phyloP scores from a whole-genome alignment of 495 filamentous ascomycete species.

The Podospora pseudocomata region DNA sequence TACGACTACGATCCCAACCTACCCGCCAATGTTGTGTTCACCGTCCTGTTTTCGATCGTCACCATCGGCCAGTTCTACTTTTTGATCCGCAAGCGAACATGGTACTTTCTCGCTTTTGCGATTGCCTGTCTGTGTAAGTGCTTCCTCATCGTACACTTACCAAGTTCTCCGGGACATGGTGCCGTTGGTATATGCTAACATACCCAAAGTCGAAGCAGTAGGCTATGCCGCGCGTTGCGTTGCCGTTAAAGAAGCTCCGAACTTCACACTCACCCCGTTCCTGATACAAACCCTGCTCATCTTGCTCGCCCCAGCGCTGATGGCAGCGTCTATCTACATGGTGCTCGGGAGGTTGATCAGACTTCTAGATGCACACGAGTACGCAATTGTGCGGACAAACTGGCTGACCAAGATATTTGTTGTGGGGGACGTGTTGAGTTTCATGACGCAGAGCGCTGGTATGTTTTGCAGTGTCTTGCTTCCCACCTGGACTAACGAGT shows the following conservation, averaged over 20 bases:
- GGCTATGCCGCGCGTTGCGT: slow-evolving; percentile 57
- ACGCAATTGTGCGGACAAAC: slow-evolving; percentile 35
- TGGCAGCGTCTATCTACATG: slow-evolving; percentile 58
- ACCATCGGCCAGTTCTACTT: slow-evolving; percentile 48
- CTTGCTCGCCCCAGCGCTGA: slow-evolving; percentile 38
- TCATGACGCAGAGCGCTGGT: slow-evolving; percentile 37
- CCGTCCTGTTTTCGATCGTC: slow-evolving; percentile 48
- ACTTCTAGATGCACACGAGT: slow-evolving; percentile 35
- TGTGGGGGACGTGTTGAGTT: slow-evolving; percentile 41
- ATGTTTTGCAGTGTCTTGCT: neutral
- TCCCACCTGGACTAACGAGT: neutral
- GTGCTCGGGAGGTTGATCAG: slow-evolving; percentile 48
- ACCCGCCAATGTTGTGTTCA: slow-evolving; percentile 47
- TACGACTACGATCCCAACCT: slow-evolving; percentile 51
- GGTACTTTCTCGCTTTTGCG: slow-evolving; percentile 60
- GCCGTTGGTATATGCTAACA: slow-evolving; percentile 17
- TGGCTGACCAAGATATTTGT: slow-evolving; percentile 53
- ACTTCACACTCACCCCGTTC: slow-evolving; percentile 40
- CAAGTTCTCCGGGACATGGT: too few relatives aligned
- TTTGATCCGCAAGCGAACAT: slow-evolving; percentile 46
- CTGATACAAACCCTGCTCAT: slow-evolving; percentile 32
- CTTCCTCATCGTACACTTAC: neutral
- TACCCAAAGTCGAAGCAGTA: slow-evolving; percentile 46
- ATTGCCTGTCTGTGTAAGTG: slow-evolving; percentile 56
- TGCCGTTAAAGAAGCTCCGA: slow-evolving; percentile 30